Evolutionary conservation across 2,329 filamentous ascomycete genomes (phyloP), one percentile per base, ranked within the genome.

Genomic region (Allantophomopsis cytisporea): DNA sequence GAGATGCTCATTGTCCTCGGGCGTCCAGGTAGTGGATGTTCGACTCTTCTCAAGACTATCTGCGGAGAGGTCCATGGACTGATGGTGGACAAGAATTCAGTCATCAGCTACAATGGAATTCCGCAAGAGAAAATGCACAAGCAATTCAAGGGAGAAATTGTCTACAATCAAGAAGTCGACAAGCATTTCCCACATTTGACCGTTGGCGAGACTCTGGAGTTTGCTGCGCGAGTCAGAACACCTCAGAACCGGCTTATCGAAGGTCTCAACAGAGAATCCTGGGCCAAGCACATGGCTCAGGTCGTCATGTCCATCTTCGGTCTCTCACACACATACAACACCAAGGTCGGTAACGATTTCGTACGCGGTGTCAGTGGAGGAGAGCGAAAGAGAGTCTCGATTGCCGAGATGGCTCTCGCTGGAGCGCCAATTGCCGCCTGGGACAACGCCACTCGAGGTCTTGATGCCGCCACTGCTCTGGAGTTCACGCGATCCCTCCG

Each of bases 151-250:
- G 76, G 76, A 14, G 77, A 76, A 57, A 65, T 79, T 2, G 63
- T 83, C 13, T 88, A 89, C 55, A 86, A 85, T 46, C 77, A 84
- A 31, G 83, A 89, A 60, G 68, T 71, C 30, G 81, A 86, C 51
- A 69, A 79, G 37, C 83, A 88, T 54, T 88, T 86, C 47, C 78
- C 83, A 0, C 77, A 83, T 17, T 62, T 91, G 12, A 84, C 79
- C 0, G 81, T 88, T 13, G 76, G 79, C 2, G 69, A 86, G 45
- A 89, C 83, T 0, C 64, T 89, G 0, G 69, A 76, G 40, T 88
- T 88, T 50, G 83, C 83, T 0, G 68, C 83, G 2, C 71, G 77
- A 32, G 73, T 74, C 0, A 68, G 80, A 32, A 83, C 81, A 0
- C 80, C 82, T 0, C 71, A 73, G 1, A 69, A 77, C 38, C 41